A percentile compares a stretch with the other conserved stretches of the same genome.
phyloP scores from a whole-genome alignment of 2,329 filamentous ascomycete species.

The Pseudogymnoascus verrucosus region DNA sequence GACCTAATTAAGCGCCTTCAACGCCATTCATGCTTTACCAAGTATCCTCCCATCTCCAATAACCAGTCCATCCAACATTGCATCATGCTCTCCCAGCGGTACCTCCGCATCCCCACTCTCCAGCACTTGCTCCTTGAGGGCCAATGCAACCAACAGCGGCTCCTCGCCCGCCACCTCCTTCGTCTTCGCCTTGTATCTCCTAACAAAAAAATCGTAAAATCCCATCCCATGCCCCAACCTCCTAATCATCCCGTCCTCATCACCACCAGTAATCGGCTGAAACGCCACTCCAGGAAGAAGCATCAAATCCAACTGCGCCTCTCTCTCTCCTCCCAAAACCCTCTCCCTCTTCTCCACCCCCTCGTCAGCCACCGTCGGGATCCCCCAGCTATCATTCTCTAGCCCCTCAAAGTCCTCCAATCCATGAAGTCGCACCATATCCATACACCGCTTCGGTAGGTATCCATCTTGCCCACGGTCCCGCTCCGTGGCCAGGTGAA shows the following conservation, averaged over 20 bases:
- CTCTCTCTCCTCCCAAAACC: constrained; percentile 52
- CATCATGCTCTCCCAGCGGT: constrained; percentile 69
- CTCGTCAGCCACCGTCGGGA: constrained; percentile 68
- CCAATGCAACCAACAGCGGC: constrained; percentile 62
- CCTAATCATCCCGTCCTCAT: constrained; percentile 55
- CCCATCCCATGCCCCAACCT: constrained; percentile 90
- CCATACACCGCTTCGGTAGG: constrained; percentile 67
- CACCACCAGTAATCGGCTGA: constrained; percentile 28
- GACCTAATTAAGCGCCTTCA: background rate
- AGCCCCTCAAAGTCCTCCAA: constrained; percentile 72
- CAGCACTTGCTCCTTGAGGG: constrained; percentile 79
- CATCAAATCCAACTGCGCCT: constrained; percentile 67
- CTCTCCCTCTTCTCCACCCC: constrained; percentile 62
- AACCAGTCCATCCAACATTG: constrained; percentile 69
- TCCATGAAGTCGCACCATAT: constrained; percentile 77
- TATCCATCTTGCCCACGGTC: constrained; percentile 20
- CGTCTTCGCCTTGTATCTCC: constrained; percentile 51
- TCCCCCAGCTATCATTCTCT: constrained; percentile 79
- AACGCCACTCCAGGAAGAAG: constrained; percentile 92
- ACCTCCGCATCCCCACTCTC: constrained; percentile 50
- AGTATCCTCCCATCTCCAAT: constrained; percentile 60
- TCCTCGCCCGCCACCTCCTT: constrained; percentile 53
- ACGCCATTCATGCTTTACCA: background rate
- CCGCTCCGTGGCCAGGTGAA: constrained; percentile 52
- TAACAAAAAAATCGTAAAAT: constrained; percentile 92